Conservation (phyloP, 257 asterid genomes). For the Jacaranda mimosifolia region DNA sequence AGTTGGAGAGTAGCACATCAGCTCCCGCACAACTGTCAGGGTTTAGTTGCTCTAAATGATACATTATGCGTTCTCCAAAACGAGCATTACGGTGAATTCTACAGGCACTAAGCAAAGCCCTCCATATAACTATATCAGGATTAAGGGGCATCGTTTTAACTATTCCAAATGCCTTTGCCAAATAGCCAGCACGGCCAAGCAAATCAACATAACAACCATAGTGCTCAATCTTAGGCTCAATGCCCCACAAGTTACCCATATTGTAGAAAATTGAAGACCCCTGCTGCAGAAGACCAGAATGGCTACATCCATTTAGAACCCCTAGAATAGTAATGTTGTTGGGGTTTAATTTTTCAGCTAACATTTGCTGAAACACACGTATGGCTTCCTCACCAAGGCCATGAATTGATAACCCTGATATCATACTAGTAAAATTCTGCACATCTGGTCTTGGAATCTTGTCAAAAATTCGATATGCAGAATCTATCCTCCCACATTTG, state of each 20-base stretch:
- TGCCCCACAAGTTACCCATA: slow-evolving; percentile 66
- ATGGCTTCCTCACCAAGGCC: slow-evolving; percentile 72
- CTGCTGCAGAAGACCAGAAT: slow-evolving; percentile 72
- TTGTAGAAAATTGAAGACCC: slow-evolving; percentile 70
- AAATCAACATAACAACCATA: slow-evolving; percentile 83
- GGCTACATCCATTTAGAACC: slow-evolving; percentile 82
- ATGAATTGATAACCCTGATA: slow-evolving; percentile 70
- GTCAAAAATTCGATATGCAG: slow-evolving; percentile 58
- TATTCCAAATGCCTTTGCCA: slow-evolving; percentile 75
- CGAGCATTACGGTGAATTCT: slow-evolving; percentile 62
- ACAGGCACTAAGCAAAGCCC: slow-evolving; percentile 83
- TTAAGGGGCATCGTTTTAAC: slow-evolving; percentile 64
- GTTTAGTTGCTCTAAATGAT: slow-evolving; percentile 56
- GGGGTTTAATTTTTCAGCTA: slow-evolving; percentile 59
- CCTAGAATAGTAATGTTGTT: slow-evolving; percentile 71
- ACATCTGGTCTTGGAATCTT: slow-evolving; percentile 51
- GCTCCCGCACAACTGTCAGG: slow-evolving; percentile 47
- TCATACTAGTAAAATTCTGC: slow-evolving; percentile 77
- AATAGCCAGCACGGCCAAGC: slow-evolving; percentile 85
- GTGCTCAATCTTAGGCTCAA: slow-evolving; percentile 73
- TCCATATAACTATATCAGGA: slow-evolving; percentile 74
- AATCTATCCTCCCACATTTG: slow-evolving; percentile 75
- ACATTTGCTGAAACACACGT: slow-evolving; percentile 59
- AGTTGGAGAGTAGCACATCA: slow-evolving; percentile 71
- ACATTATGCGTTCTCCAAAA: slow-evolving; percentile 60